Base-by-base conservation (phyloP, 2,329 filamentous ascomycete species). In the Aspergillus sojae region DNA sequence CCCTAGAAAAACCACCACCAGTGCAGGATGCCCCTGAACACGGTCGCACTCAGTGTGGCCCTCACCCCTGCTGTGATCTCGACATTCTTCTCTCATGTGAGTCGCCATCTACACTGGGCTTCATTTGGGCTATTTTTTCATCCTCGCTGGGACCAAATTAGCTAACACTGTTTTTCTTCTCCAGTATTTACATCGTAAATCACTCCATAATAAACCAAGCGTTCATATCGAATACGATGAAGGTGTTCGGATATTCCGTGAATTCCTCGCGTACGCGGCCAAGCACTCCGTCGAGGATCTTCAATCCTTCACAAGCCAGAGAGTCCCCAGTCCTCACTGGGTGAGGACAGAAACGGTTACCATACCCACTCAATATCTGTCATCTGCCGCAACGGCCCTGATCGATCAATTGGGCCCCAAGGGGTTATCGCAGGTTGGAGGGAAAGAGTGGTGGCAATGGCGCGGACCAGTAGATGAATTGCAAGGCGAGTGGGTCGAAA, bases 401-500 rank as follows among this genome's bases (percentile, higher is more conserved):
- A 84, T 87, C 58, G 82, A 86, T 2, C 90, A 98, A 76, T 83
- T 98, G n/a, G 94, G 94, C 0, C 83, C 86, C 0, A 86, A 90
- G 30, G 94, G 94, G 3, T 84, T 93, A 66, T 84, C 86, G 58
- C 85, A 86, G 67, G 89, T 96, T 52, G 95, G 95, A 46, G 95
- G 95, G 3, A 84, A 86, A 72, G 86, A 89, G 65, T 93, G 95
- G 95, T 93, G 94, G 94, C 87, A 93, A 79, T 97, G 93, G 93
- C 86, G 92, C 58, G 78, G 77, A 10, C 86, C 88, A 60, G 86
- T 87, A 5, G 84, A 87, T 30, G 83, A 88, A 0, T 80, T 97
- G 32, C 88, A 88, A 72, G 93, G 91, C 0, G 94, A 99, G 75
- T 98, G 94, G 94, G 92, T 99, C 69, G 95, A 98, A 83, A 97